phyloP scores from a whole-genome alignment of 2,329 filamentous ascomycete species.

The Beauveria sp. region DNA sequence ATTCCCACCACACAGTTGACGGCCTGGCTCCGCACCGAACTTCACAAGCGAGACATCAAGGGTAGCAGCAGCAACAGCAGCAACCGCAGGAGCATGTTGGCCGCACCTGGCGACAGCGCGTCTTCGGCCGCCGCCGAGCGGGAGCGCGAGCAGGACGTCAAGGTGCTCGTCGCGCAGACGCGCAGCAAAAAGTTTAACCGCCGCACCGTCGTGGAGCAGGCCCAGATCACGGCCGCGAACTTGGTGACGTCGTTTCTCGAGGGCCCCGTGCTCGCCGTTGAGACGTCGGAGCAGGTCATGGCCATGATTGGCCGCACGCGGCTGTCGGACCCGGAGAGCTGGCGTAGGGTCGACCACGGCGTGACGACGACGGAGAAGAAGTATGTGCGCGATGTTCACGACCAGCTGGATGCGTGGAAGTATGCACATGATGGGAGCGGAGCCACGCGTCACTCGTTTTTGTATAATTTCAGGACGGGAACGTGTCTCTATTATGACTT shows the following conservation, averaged over 20 bases:
- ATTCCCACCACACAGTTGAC: constrained; percentile 65
- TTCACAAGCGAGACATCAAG: constrained; percentile 63
- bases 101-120: constrained; percentile 15
- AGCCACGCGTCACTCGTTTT: constrained; percentile 65
- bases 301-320: constrained; percentile 66
- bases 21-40: constrained; percentile 70
- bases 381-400: constrained; percentile 76
- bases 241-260: constrained; percentile 64
- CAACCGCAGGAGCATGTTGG: constrained; percentile 23
- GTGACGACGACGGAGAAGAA: constrained; percentile 70
- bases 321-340: constrained; percentile 73
- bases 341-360: constrained; percentile 72
- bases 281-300: constrained; percentile 77
- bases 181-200: constrained; percentile 89
- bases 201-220: constrained; percentile 76
- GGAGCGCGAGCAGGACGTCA: constrained; percentile 61
- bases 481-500: constrained; percentile 83
- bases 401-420: constrained; percentile 60
- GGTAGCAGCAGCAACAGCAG: constrained; percentile 31
- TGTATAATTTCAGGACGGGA: constrained; percentile 86
- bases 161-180: constrained; percentile 75
- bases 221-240: constrained; percentile 49
- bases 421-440: constrained; percentile 45
- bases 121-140: constrained; percentile 24
- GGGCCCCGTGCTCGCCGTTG: constrained; percentile 78